Percentiles rank a stretch among this genome's conserved stretches.
Conservation (phyloP, 345 rosid genomes). For the Moricandia moricandioides region DNA sequence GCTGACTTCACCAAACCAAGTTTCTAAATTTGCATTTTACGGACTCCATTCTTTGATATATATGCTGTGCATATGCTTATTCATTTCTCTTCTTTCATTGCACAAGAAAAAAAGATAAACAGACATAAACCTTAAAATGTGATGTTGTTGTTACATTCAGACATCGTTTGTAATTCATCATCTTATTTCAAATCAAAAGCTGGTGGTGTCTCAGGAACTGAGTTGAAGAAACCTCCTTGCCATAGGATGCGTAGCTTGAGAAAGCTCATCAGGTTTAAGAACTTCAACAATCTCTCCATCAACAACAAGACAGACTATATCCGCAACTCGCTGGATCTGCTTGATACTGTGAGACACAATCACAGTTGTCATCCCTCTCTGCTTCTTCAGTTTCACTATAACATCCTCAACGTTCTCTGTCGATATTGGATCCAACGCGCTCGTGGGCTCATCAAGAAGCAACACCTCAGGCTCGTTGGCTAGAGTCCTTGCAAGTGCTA, state of each 20-base stretch:
- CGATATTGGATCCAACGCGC: constrained; percentile 81
- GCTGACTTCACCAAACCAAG: constrained; percentile 9
- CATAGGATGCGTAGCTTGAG: constrained; percentile 78
- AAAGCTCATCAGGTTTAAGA: constrained; percentile 58
- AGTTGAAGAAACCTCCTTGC: constrained; percentile 71
- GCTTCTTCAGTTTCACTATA: constrained; percentile 69
- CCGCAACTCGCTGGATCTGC: constrained; percentile 85
- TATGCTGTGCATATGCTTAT: constrained; percentile 28
- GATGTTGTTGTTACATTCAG: constrained; percentile 18
- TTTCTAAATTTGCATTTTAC: constrained; percentile 1
- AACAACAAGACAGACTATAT: constrained; percentile 73
- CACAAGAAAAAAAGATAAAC: constrained; percentile 1
- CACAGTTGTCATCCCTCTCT: constrained; percentile 55
- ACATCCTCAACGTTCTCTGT: constrained; percentile 86
- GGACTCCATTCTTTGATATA: constrained; percentile 13
- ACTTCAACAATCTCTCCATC: constrained; percentile 79
- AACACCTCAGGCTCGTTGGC: constrained; percentile 89
- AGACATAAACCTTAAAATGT: not conserved
- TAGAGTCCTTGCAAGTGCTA: constrained; percentile 85
- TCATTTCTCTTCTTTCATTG: not conserved
- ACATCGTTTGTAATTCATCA: not conserved
- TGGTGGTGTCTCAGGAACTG: constrained; percentile 34
- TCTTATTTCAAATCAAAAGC: not conserved
- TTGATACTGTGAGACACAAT: constrained; percentile 90
- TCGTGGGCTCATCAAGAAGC: constrained; percentile 79